Evolutionary conservation across 371 early-diverging fungal genomes (phyloP).

Genomic region (Rhizoclosmatium hyalinum): DNA sequence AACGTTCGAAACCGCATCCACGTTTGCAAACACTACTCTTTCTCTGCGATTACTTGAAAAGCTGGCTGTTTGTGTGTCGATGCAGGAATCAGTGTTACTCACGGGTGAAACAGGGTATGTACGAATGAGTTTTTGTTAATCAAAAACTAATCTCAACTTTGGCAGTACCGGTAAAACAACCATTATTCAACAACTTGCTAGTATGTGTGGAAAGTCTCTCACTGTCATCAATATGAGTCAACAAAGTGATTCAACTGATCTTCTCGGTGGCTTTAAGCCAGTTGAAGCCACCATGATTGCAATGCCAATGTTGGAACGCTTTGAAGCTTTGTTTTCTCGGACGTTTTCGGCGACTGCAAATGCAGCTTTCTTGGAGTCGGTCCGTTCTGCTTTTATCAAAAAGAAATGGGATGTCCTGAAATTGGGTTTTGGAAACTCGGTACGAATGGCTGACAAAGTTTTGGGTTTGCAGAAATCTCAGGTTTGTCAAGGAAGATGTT

Average conservation of each 20-base stretch:
- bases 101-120: constrained; percentile 94
- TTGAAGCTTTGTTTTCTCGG: constrained; percentile 80
- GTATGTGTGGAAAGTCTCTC: constrained; percentile 77
- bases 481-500: constrained; percentile 9
- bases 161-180: constrained; percentile 98
- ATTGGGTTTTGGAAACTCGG: constrained; percentile 72
- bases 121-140: not conserved
- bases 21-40: constrained; percentile 45
- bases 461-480: constrained; percentile 26
- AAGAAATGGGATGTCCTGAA: constrained; percentile 85
- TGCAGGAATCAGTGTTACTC: constrained; percentile 89
- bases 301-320: constrained; percentile 81
- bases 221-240: constrained; percentile 96
- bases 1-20: constrained; percentile 19
- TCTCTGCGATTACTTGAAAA: constrained; percentile 70
- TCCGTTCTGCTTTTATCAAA: constrained; percentile 72
- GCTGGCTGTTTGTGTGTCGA: constrained; percentile 76
- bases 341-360: constrained; percentile 92
- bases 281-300: constrained; percentile 86
- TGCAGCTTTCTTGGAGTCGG: constrained; percentile 79
- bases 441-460: constrained; percentile 75
- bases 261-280: constrained; percentile 98
- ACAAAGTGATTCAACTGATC: constrained; percentile 96
- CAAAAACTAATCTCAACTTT: not conserved
- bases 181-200: constrained; percentile 93